Evolutionary conservation across 208 protist species (phyloP).

Genomic region (Trypanosoma avium): DNA sequence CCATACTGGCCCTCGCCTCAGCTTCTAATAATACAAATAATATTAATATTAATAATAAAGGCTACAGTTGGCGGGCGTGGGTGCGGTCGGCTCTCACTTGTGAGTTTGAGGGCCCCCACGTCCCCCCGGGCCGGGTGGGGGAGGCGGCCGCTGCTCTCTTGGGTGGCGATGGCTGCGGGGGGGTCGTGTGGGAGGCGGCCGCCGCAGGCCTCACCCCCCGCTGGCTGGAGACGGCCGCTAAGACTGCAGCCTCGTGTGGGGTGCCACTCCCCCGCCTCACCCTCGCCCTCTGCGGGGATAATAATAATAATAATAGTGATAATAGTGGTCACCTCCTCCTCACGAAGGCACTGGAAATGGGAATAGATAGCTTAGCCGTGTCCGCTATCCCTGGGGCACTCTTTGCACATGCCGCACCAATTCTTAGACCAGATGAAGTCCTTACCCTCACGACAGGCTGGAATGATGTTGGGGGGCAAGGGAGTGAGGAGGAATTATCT

Average conservation of each 20-base stretch:
- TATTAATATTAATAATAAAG: no score
- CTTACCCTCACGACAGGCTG: constrained; percentile 34
- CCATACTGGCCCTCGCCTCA: constrained; percentile 18
- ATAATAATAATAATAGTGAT: neutral
- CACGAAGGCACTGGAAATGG: constrained; percentile 48
- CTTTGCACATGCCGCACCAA: constrained; percentile 30
- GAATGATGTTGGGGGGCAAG: constrained; percentile 31
- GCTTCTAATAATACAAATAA: no score
- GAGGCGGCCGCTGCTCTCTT: constrained; percentile 55
- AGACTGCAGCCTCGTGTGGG: constrained; percentile 69
- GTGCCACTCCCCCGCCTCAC: constrained; percentile 37
- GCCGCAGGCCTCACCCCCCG: constrained; percentile 51
- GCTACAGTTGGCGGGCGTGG: constrained; percentile 64
- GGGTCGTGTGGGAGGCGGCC: constrained; percentile 68
- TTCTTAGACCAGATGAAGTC: constrained; percentile 34
- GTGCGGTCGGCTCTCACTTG: constrained; percentile 80
- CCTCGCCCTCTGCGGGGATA: constrained; percentile 43
- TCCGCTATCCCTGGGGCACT: constrained; percentile 29
- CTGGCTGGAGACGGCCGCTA: constrained; percentile 77
- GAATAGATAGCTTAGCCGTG: constrained; percentile 39
- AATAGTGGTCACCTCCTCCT: no score
- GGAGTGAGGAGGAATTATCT: constrained; percentile 27
- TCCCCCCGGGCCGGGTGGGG: constrained; percentile 64
- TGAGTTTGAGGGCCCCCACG: constrained; percentile 71
- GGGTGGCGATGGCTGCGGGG: constrained; percentile 6